These are phyloP conservation scores for Conidiobolus incongruus DNA, from an alignment of 371 early-diverging fungal genomes.

Conservation along the genomic window DNA sequence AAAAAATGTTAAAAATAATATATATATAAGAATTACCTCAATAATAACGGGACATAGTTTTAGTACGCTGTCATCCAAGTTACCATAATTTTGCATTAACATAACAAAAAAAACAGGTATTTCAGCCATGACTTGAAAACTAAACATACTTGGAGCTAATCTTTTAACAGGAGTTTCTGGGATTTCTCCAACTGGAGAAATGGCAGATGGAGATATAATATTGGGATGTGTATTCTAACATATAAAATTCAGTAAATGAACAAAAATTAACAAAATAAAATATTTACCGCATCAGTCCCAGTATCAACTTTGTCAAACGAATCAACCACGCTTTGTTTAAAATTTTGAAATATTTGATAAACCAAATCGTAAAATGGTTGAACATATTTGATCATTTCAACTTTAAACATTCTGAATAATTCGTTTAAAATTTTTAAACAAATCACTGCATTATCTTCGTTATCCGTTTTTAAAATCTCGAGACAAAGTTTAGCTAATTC, in stretches of 20 bases:
- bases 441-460: conserved; percentile 90
- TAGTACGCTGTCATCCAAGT: conserved; percentile 7
- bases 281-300: conserved; percentile 25
- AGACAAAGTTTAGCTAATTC: conserved; percentile 40
- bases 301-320: conserved; percentile 48
- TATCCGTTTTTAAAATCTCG: conserved; percentile 62
- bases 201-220: conserved; percentile 44
- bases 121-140: conserved; percentile 93
- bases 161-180: conserved; percentile 27
- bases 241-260: neutral
- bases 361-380: conserved; percentile 80
- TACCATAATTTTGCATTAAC: conserved; percentile 47
- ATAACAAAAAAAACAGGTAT: conserved; percentile 95
- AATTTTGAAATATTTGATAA: conserved; percentile 71
- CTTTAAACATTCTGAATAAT: conserved; percentile 66
- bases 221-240: conserved; percentile 24
- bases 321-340: conserved; percentile 62
- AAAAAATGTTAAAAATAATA: neutral
- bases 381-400: conserved; percentile 60
- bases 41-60: neutral
- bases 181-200: conserved; percentile 48
- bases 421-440: conserved; percentile 86
- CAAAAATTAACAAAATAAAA: neutral
- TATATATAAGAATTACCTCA: neutral
- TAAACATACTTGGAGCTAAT: conserved; percentile 45